A percentile compares a stretch with the other conserved stretches of the same genome.
phyloP scores from a whole-genome alignment of 139 green algal genomes.

The Nannochloris sp. region DNA sequence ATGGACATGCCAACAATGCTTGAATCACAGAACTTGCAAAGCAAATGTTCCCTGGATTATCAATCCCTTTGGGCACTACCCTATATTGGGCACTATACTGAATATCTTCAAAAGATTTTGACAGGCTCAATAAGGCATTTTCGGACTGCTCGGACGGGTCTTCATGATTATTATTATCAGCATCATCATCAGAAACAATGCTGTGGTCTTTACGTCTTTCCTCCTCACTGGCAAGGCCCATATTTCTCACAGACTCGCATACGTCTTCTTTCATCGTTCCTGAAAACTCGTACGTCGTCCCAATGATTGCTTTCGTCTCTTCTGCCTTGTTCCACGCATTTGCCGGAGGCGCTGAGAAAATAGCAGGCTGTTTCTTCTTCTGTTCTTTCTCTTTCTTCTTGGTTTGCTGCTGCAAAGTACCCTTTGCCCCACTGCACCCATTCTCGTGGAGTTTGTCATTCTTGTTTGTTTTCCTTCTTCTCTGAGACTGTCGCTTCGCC shows the following conservation, averaged over 20 bases:
- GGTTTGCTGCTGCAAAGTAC: too few species aligned
- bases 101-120: too few species aligned
- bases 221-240: not conserved
- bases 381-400: not conserved
- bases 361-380: not conserved
- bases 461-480: not conserved
- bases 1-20: constrained; percentile 51
- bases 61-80: constrained; percentile 49
- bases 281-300: too few species aligned
- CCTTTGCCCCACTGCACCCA: not conserved
- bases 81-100: not conserved
- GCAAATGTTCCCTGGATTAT: constrained; percentile 75
- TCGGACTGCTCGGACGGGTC: too few species aligned
- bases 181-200: too few species aligned
- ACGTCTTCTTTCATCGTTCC: not conserved
- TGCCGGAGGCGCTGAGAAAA: not conserved
- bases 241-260: not conserved
- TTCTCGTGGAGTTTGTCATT: not conserved
- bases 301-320: not conserved
- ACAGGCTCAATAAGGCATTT: too few species aligned
- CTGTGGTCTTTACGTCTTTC: too few species aligned
- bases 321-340: not conserved
- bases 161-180: too few species aligned
- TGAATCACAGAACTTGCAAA: constrained; percentile 71
- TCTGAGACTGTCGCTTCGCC: not conserved